Evolutionary conservation across 2,329 filamentous ascomycete species (phyloP).

Genomic region (Fusarium lyarnte): DNA sequence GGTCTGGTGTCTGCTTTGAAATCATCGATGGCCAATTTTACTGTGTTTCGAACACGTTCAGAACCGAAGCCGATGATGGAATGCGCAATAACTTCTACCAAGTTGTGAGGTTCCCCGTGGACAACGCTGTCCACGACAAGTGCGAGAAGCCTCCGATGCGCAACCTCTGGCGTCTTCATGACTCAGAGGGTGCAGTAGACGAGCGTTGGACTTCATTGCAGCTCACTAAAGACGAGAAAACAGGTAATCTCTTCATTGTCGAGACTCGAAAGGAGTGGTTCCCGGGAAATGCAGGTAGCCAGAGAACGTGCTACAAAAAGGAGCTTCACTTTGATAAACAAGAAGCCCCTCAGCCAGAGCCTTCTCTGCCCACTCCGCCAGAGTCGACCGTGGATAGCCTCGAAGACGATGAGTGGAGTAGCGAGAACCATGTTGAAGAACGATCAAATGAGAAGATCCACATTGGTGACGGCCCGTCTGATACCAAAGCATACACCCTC

Average conservation of each 20-base stretch:
- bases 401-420: constrained; percentile 43
- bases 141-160: constrained; percentile 54
- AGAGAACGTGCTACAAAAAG: constrained; percentile 73
- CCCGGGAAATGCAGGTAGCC: constrained; percentile 61
- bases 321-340: constrained; percentile 56
- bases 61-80: constrained; percentile 69
- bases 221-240: constrained; percentile 68
- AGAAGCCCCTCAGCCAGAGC: background rate
- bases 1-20: constrained; percentile 76
- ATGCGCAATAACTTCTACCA: constrained; percentile 77
- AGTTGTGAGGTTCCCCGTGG: constrained; percentile 70
- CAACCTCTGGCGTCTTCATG: constrained; percentile 70
- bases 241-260: constrained; percentile 67
- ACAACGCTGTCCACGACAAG: constrained; percentile 49
- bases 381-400: background rate
- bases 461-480: constrained; percentile 55
- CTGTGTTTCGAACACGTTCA: constrained; percentile 72
- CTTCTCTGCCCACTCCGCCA: constrained; percentile 4
- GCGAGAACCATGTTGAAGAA: constrained; percentile 45
- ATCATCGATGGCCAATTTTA: constrained; percentile 74
- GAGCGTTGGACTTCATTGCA: constrained; percentile 77
- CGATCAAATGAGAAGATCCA: constrained; percentile 51
- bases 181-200: constrained; percentile 76
- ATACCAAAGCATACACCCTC: constrained; percentile 57
- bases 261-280: constrained; percentile 77